Evolutionary conservation across 768 basidiomycete species (phyloP), one percentile per base, ranked within the genome.

Genomic region (Lactarius hengduanensis): DNA sequence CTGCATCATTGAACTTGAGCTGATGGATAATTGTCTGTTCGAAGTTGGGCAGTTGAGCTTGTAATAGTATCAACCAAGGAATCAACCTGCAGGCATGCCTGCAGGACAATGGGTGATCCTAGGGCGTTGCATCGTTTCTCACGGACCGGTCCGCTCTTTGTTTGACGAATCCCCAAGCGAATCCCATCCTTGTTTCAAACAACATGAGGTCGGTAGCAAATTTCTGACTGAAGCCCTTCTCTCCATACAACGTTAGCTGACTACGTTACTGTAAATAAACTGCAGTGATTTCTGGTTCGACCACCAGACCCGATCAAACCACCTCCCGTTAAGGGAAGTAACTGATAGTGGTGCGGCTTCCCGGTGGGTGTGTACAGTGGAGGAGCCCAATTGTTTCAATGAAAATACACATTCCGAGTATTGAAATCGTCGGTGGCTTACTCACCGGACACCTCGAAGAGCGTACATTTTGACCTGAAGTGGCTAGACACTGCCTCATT

Each of bases 401-500:
- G 22, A 50, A 11, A 26, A 26, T 5, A 13, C 22, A 11, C 22
- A 26, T n/a, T 54, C 20, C 55, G 1, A 20, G 2, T 34, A 53
- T 53, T 26, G 26, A 13, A 5, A 55, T 6, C 32, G 30, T 43
- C 32, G 50, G 9, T 34, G 32, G 28, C 32, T 34, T 36, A 36
- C 56, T 36, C 55, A 13, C 45, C 8, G 58, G 32, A 7, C 32
- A 60, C 57, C 11, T 79, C 78, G 16, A 81, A 79, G 57, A 81
- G 45, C 36, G 53, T 61, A 59, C 80, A 81, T 38, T 43, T 30
- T 15, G 67, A 71, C 15, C 55, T 41, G 66, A 73, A 82, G 69
- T 81, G 81, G 3, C 28, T 62, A 3, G 75, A 70, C 10, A 78
- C 70, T 1, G 76, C 76, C 0, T 61, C 54, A 1, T 53, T 36